phyloP scores from a whole-genome alignment of 495 filamentous ascomycete species.

The Penicillium macrosclerotiorum region DNA sequence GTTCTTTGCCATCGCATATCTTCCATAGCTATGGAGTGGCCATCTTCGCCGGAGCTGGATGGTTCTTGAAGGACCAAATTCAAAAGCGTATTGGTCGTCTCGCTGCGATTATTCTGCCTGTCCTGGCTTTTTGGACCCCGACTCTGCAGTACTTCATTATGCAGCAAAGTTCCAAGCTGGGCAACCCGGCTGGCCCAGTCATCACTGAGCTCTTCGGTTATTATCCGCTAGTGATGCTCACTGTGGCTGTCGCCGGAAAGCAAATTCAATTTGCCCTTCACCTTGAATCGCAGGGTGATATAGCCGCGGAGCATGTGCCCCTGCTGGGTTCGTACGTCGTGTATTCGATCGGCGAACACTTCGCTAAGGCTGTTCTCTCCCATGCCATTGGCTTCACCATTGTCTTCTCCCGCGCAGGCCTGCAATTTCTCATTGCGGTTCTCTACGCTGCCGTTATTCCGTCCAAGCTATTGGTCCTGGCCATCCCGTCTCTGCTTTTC shows the following conservation, averaged over 20 bases:
- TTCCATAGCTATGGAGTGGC: constrained; percentile 68
- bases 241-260: constrained; percentile 62
- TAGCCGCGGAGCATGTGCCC: constrained; percentile 55
- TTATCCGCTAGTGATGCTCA: constrained; percentile 69
- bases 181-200: constrained; percentile 67
- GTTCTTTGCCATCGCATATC: constrained; percentile 67
- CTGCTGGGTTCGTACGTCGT: constrained; percentile 61
- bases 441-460: constrained; percentile 65
- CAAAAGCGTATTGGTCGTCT: constrained; percentile 40
- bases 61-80: constrained; percentile 54
- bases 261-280: constrained; percentile 57
- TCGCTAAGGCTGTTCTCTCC: constrained; percentile 50
- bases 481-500: constrained; percentile 69
- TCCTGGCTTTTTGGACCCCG: constrained; percentile 73
- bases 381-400: constrained; percentile 57
- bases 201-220: constrained; percentile 70
- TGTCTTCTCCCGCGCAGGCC: constrained; percentile 65
- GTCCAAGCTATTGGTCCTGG: constrained; percentile 61
- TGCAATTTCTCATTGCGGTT: constrained; percentile 63
- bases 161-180: constrained; percentile 59
- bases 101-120: constrained; percentile 53
- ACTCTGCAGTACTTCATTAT: constrained; percentile 66
- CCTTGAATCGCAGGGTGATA: constrained; percentile 52
- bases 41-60: constrained; percentile 60
- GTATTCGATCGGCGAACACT: constrained; percentile 57